Percentiles rank a stretch among this genome's conserved stretches.
Conservation (phyloP, 139 green algal species). For the Micromonas commoda region DNA sequence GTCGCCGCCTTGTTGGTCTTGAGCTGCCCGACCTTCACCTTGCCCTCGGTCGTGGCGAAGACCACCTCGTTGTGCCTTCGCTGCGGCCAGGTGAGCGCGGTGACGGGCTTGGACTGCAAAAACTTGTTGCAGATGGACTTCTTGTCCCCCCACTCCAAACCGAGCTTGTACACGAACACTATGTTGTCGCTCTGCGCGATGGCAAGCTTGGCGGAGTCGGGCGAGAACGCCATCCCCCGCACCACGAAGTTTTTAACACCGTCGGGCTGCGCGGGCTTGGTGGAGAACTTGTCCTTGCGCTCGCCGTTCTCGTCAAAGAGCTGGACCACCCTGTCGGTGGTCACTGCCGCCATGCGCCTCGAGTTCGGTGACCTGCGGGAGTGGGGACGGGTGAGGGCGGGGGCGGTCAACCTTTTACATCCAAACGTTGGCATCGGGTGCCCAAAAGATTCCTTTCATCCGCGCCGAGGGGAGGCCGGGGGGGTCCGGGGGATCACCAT, state of each 20-base stretch:
- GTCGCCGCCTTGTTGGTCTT: constrained; percentile 66
- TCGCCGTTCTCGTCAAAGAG: constrained; percentile 76
- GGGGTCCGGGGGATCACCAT: too few relatives aligned
- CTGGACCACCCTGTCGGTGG: constrained; percentile 69
- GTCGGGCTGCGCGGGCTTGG: constrained; percentile 49
- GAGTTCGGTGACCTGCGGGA: constrained; percentile 15
- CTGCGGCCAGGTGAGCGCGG: constrained; percentile 57
- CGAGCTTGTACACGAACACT: constrained; percentile 78
- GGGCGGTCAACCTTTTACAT: too few relatives aligned
- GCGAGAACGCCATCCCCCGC: constrained; percentile 68
- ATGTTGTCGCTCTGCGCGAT: constrained; percentile 81
- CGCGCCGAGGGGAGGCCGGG: too few relatives aligned
- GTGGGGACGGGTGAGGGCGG: neutral
- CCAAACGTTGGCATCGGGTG: too few relatives aligned
- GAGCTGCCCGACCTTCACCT: constrained; percentile 56
- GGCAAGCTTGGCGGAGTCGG: constrained; percentile 70
- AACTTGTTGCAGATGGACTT: constrained; percentile 90
- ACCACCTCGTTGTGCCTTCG: constrained; percentile 53
- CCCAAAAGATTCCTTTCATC: too few relatives aligned
- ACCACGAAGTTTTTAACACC: constrained; percentile 54
- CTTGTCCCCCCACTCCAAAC: constrained; percentile 62
- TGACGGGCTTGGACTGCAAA: constrained; percentile 47
- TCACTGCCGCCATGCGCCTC: constrained; percentile 54
- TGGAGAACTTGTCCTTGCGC: constrained; percentile 68
- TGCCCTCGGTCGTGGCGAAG: constrained; percentile 68